phyloP scores from a whole-genome alignment of 306 rosid genomes.

The apple (Malus domestica) region DNA sequence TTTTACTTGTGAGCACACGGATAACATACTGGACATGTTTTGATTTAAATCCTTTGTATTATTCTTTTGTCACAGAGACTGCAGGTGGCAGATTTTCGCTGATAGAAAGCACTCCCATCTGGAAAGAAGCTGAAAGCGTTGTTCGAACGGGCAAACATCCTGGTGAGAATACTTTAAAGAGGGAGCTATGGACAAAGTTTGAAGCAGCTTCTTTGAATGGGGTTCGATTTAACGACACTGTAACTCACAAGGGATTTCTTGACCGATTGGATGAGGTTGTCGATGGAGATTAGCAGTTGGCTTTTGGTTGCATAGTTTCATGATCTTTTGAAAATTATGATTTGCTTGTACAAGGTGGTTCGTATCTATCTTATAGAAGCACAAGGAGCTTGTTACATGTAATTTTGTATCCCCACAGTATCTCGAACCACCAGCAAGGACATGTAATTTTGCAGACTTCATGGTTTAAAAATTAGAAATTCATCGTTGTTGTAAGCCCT shows the following conservation, averaged over 20 bases:
- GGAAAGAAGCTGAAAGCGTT: constrained; percentile 48
- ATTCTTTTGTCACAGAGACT: constrained; percentile 23
- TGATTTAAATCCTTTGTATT: not conserved
- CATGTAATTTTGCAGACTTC: not conserved
- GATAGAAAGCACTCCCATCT: constrained; percentile 55
- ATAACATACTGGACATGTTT: constrained; percentile 3
- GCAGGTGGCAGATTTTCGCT: constrained; percentile 26
- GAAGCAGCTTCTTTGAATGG: constrained; percentile 63
- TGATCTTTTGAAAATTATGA: not conserved
- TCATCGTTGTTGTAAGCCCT: not conserved
- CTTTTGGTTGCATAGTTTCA: constrained; percentile 7
- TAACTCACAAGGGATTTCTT: constrained; percentile 55
- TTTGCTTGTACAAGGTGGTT: constrained; percentile 17
- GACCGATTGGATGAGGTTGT: constrained; percentile 84
- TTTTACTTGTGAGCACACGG: constrained; percentile 1
- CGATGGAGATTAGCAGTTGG: constrained; percentile 20
- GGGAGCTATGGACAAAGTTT: constrained; percentile 80
- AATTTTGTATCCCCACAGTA: not conserved
- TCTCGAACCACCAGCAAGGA: not conserved
- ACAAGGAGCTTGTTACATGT: not conserved
- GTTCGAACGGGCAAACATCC: constrained; percentile 47
- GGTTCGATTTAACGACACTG: constrained; percentile 20
- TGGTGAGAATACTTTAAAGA: constrained; percentile 89
- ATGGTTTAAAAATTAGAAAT: not conserved
- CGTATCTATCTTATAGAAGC: not conserved